Evolutionary conservation across 2,329 filamentous ascomycete species (phyloP).

Genomic region (Fusarium caatingaense): DNA sequence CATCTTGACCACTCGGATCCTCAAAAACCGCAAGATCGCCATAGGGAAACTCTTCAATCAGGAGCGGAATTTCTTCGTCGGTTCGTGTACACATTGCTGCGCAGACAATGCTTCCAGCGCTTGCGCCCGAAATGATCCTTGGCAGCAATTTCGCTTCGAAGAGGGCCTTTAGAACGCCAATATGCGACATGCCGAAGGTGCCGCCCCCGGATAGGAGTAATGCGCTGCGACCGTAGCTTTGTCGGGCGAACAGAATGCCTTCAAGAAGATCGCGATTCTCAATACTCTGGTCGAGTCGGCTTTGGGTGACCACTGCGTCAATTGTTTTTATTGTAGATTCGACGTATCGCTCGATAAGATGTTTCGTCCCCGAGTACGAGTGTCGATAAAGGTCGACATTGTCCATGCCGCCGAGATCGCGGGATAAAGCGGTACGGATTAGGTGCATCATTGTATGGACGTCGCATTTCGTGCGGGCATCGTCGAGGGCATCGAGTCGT

Average conservation of each 20-base stretch:
- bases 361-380: constrained; percentile 87
- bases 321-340: constrained; percentile 82
- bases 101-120: constrained; percentile 87
- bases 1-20: constrained; percentile 66
- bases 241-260: constrained; percentile 76
- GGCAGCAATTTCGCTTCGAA: constrained; percentile 81
- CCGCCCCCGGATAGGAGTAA: constrained; percentile 86
- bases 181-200: constrained; percentile 92
- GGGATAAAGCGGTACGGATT: constrained; percentile 81
- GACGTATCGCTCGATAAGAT: constrained; percentile 87
- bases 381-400: constrained; percentile 85
- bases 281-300: constrained; percentile 63
- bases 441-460: constrained; percentile 82
- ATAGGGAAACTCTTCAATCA: constrained; percentile 78
- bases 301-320: constrained; percentile 73
- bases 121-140: constrained; percentile 87
- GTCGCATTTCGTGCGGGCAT: constrained; percentile 78
- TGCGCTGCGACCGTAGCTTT: constrained; percentile 87
- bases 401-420: constrained; percentile 88
- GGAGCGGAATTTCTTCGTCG: constrained; percentile 78
- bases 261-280: constrained; percentile 72
- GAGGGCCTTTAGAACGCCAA: constrained; percentile 85
- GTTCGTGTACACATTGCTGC: constrained; percentile 82
- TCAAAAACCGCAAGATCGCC: constrained; percentile 87
- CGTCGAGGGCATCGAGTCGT: constrained; percentile 78